Conservation (phyloP, 208 protist genomes). For the Leishmania martiniquensis region DNA sequence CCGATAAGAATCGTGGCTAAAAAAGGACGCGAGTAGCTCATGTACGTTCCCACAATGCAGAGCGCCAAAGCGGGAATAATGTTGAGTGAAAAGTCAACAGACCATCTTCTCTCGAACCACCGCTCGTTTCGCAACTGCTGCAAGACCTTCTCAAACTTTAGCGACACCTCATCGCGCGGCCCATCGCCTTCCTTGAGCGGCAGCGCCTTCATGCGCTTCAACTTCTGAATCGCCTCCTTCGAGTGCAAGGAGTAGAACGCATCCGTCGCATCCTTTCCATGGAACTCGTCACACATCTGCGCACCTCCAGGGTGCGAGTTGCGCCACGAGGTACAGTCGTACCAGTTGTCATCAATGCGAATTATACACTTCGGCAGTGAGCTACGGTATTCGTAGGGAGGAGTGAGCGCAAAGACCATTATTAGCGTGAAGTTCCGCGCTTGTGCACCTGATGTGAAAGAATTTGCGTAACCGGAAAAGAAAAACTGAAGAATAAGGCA, state of each 20-base stretch:
- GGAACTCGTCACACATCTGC: constrained; percentile 77
- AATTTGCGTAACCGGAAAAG: not conserved
- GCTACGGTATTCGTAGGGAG: constrained; percentile 60
- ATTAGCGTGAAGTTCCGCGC: not conserved
- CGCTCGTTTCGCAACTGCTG: constrained; percentile 61
- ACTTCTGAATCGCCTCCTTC: constrained; percentile 72
- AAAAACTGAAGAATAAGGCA: not conserved
- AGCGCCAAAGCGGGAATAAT: constrained; percentile 70
- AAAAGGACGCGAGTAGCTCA: constrained; percentile 62
- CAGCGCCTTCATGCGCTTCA: constrained; percentile 79
- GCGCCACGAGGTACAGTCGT: constrained; percentile 81
- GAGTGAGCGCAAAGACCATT: constrained; percentile 65
- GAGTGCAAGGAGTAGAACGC: constrained; percentile 84
- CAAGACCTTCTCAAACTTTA: constrained; percentile 66
- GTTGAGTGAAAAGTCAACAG: constrained; percentile 66
- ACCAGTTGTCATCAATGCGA: constrained; percentile 79
- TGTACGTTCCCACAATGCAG: constrained; percentile 53
- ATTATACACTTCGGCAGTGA: constrained; percentile 77
- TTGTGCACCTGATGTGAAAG: not conserved
- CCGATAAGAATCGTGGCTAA: constrained; percentile 64
- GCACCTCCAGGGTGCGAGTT: constrained; percentile 75
- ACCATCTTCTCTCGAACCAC: constrained; percentile 73
- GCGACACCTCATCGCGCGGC: constrained; percentile 56
- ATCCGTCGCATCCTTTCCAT: constrained; percentile 76
- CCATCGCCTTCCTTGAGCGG: constrained; percentile 65